Conservation (phyloP, 169 alveolate species). For the Plasmodium falciparum region DNA sequence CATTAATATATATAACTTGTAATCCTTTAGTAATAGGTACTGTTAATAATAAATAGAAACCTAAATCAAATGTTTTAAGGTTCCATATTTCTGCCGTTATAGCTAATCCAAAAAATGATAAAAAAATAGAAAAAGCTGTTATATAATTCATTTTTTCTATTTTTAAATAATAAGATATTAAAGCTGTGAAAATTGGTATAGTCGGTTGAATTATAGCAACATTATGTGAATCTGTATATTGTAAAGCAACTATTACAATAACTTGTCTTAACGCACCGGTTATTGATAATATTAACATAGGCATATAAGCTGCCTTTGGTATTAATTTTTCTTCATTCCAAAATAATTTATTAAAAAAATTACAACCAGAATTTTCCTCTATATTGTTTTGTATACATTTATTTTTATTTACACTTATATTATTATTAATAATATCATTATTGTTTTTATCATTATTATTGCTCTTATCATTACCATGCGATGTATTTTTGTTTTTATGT, state of each 20-base stretch:
- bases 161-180: slow-evolving; percentile 73
- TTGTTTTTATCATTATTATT: slow-evolving; percentile 7
- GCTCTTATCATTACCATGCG: slow-evolving; percentile 9
- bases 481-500: neutral
- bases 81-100: slow-evolving; percentile 77
- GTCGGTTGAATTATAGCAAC: slow-evolving; percentile 79
- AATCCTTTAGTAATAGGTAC: slow-evolving; percentile 74
- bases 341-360: slow-evolving; percentile 24
- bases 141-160: slow-evolving; percentile 74
- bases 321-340: slow-evolving; percentile 48
- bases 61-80: slow-evolving; percentile 34
- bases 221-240: slow-evolving; percentile 75
- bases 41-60: slow-evolving; percentile 50
- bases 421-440: slow-evolving; percentile 16
- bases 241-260: slow-evolving; percentile 75
- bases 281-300: slow-evolving; percentile 53
- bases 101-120: slow-evolving; percentile 76
- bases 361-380: slow-evolving; percentile 1
- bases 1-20: slow-evolving; percentile 73
- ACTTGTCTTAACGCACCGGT: slow-evolving; percentile 81
- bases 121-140: slow-evolving; percentile 65
- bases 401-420: neutral
- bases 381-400: neutral
- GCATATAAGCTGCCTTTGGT: slow-evolving; percentile 53
- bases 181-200: slow-evolving; percentile 81